Conservation (phyloP, 169 alveolate species). For the Cryptosporidium ryanae region DNA sequence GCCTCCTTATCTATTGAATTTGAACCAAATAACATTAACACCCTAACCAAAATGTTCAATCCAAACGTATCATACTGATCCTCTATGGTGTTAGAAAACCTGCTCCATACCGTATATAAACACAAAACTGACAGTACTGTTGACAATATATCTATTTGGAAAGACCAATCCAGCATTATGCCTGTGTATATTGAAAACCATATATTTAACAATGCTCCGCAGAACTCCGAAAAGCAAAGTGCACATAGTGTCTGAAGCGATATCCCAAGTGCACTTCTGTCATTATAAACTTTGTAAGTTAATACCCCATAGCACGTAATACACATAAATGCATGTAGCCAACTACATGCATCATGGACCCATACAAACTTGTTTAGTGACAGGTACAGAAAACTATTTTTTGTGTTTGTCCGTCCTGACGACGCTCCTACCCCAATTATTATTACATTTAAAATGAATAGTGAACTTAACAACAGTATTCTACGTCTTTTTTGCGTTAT, state of each 20-base stretch:
- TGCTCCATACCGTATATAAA: constrained; percentile 72
- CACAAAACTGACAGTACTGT: constrained; percentile 75
- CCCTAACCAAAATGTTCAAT: constrained; percentile 63
- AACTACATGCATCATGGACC: constrained; percentile 73
- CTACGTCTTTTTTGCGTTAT: too few relatives aligned
- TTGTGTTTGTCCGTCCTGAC: not conserved
- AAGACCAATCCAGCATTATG: constrained; percentile 75
- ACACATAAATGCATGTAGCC: constrained; percentile 73
- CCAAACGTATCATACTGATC: constrained; percentile 79
- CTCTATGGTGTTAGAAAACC: constrained; percentile 76
- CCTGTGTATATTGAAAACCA: constrained; percentile 72
- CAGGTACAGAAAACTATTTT: constrained; percentile 23
- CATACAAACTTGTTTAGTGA: constrained; percentile 63
- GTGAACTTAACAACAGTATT: too few relatives aligned
- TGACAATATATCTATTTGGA: constrained; percentile 76
- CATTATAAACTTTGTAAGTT: constrained; percentile 75
- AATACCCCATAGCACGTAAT: constrained; percentile 77
- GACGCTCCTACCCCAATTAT: too few relatives aligned
- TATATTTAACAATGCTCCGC: constrained; percentile 77
- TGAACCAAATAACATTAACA: constrained; percentile 55
- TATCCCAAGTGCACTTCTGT: constrained; percentile 77
- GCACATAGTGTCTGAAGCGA: constrained; percentile 81
- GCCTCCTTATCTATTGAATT: constrained; percentile 70
- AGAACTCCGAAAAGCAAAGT: constrained; percentile 76
- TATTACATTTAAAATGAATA: too few relatives aligned